Percentiles rank a stretch among this genome's conserved stretches.
Conservation (phyloP, 1,284 basidiomycete genomes). For the Ustilago shanxiensis region DNA sequence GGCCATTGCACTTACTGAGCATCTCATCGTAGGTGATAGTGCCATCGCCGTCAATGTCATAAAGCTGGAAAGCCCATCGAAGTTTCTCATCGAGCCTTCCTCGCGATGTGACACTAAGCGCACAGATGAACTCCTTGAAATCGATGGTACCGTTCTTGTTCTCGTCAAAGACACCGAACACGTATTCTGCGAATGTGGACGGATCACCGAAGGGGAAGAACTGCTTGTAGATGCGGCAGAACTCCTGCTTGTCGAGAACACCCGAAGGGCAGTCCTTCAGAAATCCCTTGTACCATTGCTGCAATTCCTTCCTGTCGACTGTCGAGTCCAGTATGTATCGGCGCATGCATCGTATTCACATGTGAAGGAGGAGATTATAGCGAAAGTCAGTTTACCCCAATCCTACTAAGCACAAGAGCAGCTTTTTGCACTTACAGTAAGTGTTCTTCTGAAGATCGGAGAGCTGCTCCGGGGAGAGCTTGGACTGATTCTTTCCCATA, state of each 20-base stretch:
- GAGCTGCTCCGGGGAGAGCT: conserved; percentile 94
- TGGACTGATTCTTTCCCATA: conserved; percentile 96
- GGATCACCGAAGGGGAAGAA: conserved; percentile 99
- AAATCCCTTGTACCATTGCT: conserved; percentile 99
- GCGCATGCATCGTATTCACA: not conserved
- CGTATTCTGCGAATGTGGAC: conserved; percentile 95
- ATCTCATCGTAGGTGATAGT: conserved; percentile 81
- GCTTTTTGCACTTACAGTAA: conserved; percentile 80
- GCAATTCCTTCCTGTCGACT: conserved; percentile 99
- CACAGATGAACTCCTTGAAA: conserved; percentile 91
- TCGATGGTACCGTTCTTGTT: conserved; percentile 69
- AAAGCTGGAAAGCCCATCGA: conserved; percentile 99
- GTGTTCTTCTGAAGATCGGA: conserved; percentile 97
- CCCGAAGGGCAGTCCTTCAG: conserved; percentile 98
- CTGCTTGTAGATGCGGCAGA: conserved; percentile 98
- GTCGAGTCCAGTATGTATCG: conserved; percentile 13
- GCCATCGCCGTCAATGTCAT: conserved; percentile 86
- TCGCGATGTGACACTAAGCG: conserved; percentile 91
- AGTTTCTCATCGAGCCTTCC: conserved; percentile 97
- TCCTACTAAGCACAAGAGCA: not conserved
- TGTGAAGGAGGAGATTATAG: not conserved
- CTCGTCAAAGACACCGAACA: conserved; percentile 80
- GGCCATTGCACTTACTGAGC: conserved; percentile 71
- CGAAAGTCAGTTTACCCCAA: conserved; percentile 22
- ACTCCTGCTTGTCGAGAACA: conserved; percentile 94